Base-by-base conservation (phyloP, 1,139 yeast genomes). In the Debaryomyces subglobosus region DNA sequence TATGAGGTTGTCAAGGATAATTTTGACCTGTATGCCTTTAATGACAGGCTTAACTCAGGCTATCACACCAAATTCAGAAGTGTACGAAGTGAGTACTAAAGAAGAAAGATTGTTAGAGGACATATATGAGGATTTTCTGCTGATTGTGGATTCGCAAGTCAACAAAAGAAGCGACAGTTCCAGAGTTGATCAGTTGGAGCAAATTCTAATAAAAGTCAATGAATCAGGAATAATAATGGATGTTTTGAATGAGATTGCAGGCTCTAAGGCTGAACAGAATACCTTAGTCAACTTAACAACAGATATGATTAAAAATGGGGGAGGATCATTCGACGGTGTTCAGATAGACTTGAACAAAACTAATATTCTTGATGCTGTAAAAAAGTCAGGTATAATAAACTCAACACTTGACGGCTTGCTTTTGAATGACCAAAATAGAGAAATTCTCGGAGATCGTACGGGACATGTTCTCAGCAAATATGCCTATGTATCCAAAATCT, bases 201-300 rank as follows among this genome's bases (percentile, higher is more conserved):
- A 53, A 2, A 47, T 71, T 12, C 47, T 72, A 10, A 34, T 50
- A n/a, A 42, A 59, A 2, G 57, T 69, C 13, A 64, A 62, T 48
- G 48, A 57, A 20, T 69, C 77, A 1, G 72, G 71, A 1, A 49
- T 74, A 10, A 53, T 74, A 18, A 54, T 60, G 18, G 62, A 63
- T 24, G 56, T 69, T 6, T 53, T 74, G 39, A 62, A 65, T 42
- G 68, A 62, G 40, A 59, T 73, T 3, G 74, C 78, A 0, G 54
- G 48, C 10, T 54, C 59, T 7, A 52, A 59, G 33, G 36, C 53
- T 29, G 49, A 63, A 40, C 60, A 68, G 50, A 61, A 65, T 44
- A 56, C 49, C 30, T 48, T 69, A 13, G 64, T 66, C 9, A 57
- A 62, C 44, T n/a, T 54, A 10, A 51, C 63, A 6, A 50, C 56